phyloP scores from a whole-genome alignment of 495 filamentous ascomycete genomes.

The Glarea lozoyensis region DNA sequence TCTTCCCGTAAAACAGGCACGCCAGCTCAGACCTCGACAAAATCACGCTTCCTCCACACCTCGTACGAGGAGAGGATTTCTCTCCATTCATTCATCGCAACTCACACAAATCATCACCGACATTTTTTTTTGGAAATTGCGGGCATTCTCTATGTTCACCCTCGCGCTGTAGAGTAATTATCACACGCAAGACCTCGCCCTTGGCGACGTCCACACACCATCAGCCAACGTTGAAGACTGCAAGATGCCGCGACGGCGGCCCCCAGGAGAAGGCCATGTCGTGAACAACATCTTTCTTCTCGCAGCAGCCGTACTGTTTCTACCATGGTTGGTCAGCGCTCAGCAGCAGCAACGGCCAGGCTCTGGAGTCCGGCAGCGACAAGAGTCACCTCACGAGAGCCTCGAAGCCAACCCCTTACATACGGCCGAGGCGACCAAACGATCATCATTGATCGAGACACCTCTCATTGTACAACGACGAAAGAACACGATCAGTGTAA shows the following conservation, averaged over 20 bases:
- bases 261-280: constrained; percentile 38
- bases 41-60: no score
- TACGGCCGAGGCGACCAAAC: constrained; percentile 18
- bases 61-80: no score
- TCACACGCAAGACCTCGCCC: constrained; percentile 8
- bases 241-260: constrained; percentile 46
- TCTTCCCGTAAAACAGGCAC: no score
- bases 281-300: constrained; percentile 34
- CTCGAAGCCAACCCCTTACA: constrained; percentile 18
- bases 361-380: constrained; percentile 15
- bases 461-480: constrained; percentile 17
- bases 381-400: constrained; percentile 24
- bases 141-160: no score
- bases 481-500: constrained; percentile 18
- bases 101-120: no score
- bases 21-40: no score
- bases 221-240: constrained; percentile 31
- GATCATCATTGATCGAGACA: constrained; percentile 22
- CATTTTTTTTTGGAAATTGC: no score
- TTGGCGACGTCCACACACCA: constrained; percentile 7
- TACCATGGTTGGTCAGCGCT: constrained; percentile 48
- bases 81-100: no score
- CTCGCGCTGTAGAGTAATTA: no score
- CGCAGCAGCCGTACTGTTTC: constrained; percentile 35
- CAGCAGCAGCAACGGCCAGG: constrained; percentile 49